Conservation (phyloP, 352 stramenopile genomes). For the Globisporangium iwayamae region DNA sequence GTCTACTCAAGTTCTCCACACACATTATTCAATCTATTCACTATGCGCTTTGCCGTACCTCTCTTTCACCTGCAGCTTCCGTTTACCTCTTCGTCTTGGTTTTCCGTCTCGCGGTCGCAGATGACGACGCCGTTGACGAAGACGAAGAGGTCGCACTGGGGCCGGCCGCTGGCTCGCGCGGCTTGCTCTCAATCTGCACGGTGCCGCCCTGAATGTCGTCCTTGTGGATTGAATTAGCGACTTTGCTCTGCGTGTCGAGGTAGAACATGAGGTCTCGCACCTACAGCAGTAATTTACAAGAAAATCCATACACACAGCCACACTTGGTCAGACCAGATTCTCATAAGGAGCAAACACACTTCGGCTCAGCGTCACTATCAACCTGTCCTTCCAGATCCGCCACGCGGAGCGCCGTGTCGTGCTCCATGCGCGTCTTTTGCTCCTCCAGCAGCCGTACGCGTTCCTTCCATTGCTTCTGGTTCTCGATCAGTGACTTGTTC, state of each 20-base stretch:
- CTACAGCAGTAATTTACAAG: constrained; percentile 15
- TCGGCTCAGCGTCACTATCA: neutral
- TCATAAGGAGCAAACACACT: neutral
- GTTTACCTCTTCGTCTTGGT: constrained; percentile 19
- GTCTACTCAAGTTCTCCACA: too few relatives aligned
- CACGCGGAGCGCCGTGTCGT: constrained; percentile 56
- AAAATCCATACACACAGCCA: neutral
- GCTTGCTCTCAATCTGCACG: constrained; percentile 61
- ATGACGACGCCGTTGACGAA: neutral
- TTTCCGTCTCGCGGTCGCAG: constrained; percentile 17
- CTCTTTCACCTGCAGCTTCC: neutral
- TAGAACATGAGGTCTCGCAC: constrained; percentile 89
- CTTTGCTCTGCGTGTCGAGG: constrained; percentile 83
- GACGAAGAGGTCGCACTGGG: constrained; percentile 4
- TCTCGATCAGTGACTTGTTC: constrained; percentile 86
- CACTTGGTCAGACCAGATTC: neutral
- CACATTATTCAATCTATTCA: constrained; percentile 7
- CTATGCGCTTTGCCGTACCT: neutral
- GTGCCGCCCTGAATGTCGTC: constrained; percentile 83
- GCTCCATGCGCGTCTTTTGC: constrained; percentile 51
- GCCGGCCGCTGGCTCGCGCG: constrained; percentile 8
- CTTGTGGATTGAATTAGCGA: constrained; percentile 72
- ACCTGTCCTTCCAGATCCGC: constrained; percentile 83
- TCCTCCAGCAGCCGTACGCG: constrained; percentile 68
- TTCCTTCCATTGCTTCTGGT: constrained; percentile 88